Evolutionary conservation across 2,329 filamentous ascomycete genomes (phyloP).

Genomic region (Phyllosticta citribraziliensis): DNA sequence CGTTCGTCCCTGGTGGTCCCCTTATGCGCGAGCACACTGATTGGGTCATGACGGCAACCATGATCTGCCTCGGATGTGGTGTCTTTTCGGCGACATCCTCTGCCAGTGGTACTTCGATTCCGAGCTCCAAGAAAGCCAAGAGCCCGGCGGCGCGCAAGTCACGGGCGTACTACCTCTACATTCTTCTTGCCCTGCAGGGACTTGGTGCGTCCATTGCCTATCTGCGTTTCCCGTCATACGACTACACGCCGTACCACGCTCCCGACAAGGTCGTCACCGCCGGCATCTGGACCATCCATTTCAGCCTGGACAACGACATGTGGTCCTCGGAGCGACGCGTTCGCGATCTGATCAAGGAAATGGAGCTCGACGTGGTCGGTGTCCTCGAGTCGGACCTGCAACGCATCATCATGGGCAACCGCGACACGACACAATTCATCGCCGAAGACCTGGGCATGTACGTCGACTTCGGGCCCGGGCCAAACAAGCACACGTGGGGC

Average conservation of each 20-base stretch:
- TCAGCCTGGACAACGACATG: slow-evolving; percentile 96
- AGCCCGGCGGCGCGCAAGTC: slow-evolving; percentile 42
- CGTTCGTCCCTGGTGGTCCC: slow-evolving; percentile 90
- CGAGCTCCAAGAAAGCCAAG: slow-evolving; percentile 35
- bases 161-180: slow-evolving; percentile 59
- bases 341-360: slow-evolving; percentile 78
- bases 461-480: slow-evolving; percentile 90
- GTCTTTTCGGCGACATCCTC: slow-evolving; percentile 59
- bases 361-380: slow-evolving; percentile 97
- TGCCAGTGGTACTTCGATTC: slow-evolving; percentile 32
- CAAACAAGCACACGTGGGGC: slow-evolving; percentile 99
- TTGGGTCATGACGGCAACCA: slow-evolving; percentile 83
- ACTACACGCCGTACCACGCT: slow-evolving; percentile 83
- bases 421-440: slow-evolving; percentile 88
- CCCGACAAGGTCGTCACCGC: slow-evolving; percentile 83
- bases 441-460: slow-evolving; percentile 98
- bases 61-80: slow-evolving; percentile 75
- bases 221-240: slow-evolving; percentile 81
- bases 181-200: slow-evolving; percentile 67
- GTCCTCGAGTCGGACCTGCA: slow-evolving; percentile 87
- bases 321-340: slow-evolving; percentile 94
- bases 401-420: slow-evolving; percentile 98
- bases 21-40: slow-evolving; percentile 90
- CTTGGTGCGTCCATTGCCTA: slow-evolving; percentile 74
- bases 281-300: slow-evolving; percentile 98